Percentiles rank a stretch among this genome's conserved stretches.
Evolutionary conservation across 805 yeast genomes (phyloP).

Genomic region (Brettanomyces anomalus): DNA sequence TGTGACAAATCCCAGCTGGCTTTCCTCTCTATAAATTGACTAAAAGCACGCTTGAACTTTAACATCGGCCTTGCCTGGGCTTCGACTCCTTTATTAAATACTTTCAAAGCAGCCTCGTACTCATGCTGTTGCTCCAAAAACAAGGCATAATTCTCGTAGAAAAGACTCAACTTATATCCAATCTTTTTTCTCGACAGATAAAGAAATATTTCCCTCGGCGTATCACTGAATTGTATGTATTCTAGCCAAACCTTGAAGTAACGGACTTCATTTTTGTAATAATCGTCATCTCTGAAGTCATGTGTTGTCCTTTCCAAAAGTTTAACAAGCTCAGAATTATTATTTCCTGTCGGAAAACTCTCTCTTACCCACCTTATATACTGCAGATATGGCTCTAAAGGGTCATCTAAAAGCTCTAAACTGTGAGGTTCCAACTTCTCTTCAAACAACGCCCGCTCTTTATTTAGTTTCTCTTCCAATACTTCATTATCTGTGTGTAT

Average conservation of each 20-base stretch:
- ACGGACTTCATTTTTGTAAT: slow-evolving; percentile 76
- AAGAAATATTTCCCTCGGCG: slow-evolving; percentile 61
- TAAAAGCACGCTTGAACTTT: slow-evolving; percentile 34
- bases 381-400: slow-evolving; percentile 65
- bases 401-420: slow-evolving; percentile 69
- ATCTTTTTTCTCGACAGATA: slow-evolving; percentile 65
- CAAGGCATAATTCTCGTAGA: slow-evolving; percentile 72
- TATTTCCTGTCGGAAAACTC: slow-evolving; percentile 51
- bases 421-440: slow-evolving; percentile 28
- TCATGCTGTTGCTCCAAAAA: slow-evolving; percentile 45
- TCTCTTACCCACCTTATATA: slow-evolving; percentile 67
- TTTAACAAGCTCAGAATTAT: slow-evolving; percentile 55
- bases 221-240: slow-evolving; percentile 59
- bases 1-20: slow-evolving; percentile 23
- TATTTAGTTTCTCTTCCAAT: slow-evolving; percentile 7
- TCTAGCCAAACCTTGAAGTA: slow-evolving; percentile 76
- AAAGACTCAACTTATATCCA: slow-evolving; percentile 57
- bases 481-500: slow-evolving; percentile 5
- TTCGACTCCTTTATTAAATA: slow-evolving; percentile 50
- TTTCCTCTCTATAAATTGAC: slow-evolving; percentile 35
- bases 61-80: slow-evolving; percentile 56
- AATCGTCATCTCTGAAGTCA: slow-evolving; percentile 50
- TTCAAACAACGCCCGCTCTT: slow-evolving; percentile 42
- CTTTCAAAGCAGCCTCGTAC: slow-evolving; percentile 45
- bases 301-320: slow-evolving; percentile 67